phyloP scores from a whole-genome alignment of 2,329 filamentous ascomycete genomes.

The Cladosporium sp. region DNA sequence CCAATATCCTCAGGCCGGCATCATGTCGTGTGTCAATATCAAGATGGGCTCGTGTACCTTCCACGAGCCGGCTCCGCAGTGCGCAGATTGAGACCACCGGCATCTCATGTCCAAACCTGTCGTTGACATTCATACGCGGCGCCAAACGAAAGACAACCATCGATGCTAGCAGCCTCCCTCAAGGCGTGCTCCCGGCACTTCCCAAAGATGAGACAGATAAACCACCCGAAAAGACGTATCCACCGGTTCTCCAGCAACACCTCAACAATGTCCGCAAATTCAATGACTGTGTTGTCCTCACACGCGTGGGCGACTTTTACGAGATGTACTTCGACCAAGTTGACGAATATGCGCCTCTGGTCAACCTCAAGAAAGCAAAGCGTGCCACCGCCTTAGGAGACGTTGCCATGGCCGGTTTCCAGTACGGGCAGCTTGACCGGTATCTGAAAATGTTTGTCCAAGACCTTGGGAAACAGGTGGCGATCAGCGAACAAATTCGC shows the following conservation, averaged over 20 bases:
- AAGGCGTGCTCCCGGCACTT: conserved; percentile 48
- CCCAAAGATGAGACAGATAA: conserved; percentile 40
- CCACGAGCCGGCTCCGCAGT: too few relatives aligned
- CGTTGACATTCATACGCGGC: conserved; percentile 23
- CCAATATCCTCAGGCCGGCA: not conserved
- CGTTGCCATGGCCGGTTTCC: conserved; percentile 94
- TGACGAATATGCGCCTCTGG: conserved; percentile 75
- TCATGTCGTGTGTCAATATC: not conserved
- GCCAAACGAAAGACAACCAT: conserved; percentile 39
- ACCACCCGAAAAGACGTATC: conserved; percentile 56
- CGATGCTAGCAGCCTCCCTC: conserved; percentile 46
- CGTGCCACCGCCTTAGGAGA: conserved; percentile 74
- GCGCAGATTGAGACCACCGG: too few relatives aligned
- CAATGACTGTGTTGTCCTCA: conserved; percentile 83
- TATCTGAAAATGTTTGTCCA: conserved; percentile 91
- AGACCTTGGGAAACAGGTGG: conserved; percentile 84
- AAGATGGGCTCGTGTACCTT: too few relatives aligned
- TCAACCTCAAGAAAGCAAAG: conserved; percentile 80
- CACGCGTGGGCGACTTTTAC: conserved; percentile 91
- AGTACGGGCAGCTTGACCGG: conserved; percentile 84
- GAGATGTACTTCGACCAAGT: conserved; percentile 97
- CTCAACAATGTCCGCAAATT: conserved; percentile 86
- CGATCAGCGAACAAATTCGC: conserved; percentile 87
- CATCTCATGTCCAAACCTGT: not conserved
- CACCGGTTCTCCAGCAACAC: conserved; percentile 83